Percentiles rank a stretch among this genome's conserved stretches.
These are phyloP conservation scores for Aspergillus fischeri DNA, from an alignment of 2,329 filamentous ascomycete genomes.

Conservation along the genomic window DNA sequence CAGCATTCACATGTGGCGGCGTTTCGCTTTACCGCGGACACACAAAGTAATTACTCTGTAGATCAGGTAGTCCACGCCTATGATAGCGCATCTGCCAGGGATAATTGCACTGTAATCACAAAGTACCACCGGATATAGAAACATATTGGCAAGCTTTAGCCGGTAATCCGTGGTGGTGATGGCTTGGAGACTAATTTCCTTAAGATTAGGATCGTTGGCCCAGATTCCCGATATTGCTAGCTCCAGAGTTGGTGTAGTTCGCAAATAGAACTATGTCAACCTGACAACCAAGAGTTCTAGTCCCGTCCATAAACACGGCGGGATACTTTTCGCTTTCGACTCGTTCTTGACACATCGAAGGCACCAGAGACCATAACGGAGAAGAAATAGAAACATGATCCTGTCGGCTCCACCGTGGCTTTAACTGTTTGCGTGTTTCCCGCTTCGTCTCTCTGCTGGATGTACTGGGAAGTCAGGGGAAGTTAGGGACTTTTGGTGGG, in stretches of 20 bases:
- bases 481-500: neutral
- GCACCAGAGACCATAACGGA: neutral
- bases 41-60: neutral
- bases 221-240: constrained; percentile 11
- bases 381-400: neutral
- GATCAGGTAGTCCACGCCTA: no score
- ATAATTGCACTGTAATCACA: neutral
- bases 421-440: no score
- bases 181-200: neutral
- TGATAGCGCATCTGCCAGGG: no score
- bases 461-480: neutral
- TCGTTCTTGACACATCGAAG: neutral
- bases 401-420: neutral
- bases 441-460: no score
- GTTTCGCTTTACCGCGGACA: neutral
- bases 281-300: neutral
- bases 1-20: no score
- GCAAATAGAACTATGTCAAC: constrained; percentile 1
- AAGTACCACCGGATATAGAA: neutral
- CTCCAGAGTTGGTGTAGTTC: constrained; percentile 3
- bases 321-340: neutral
- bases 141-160: neutral
- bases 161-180: no score
- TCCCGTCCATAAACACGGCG: neutral
- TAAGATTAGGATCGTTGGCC: constrained; percentile 10